Evolutionary conservation across 2,329 filamentous ascomycete genomes (phyloP), one percentile per base, ranked within the genome.

Genomic region (Colletotrichum musicola): DNA sequence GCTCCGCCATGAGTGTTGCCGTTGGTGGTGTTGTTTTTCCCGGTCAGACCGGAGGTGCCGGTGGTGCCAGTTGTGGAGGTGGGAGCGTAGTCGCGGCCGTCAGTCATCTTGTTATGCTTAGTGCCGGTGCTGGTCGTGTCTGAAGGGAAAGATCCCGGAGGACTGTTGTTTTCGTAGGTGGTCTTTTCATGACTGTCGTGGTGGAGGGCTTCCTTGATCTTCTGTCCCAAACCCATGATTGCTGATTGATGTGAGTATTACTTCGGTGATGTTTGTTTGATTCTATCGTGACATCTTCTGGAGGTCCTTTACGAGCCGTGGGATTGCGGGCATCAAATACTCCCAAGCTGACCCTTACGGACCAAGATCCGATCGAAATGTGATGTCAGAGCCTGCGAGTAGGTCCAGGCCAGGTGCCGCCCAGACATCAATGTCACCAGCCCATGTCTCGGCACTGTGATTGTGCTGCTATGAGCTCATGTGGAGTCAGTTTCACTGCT

Each of bases 11-110:
- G 62, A 4, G 22, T 42, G 62, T 59, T 64, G 50, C 38, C 44
- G n/a, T 27, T 50, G 25, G 18, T 22, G 58, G 4, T 53, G 30
- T 79, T 77, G 53, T 69, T 71, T 6, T 72, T 79, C 9, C 71
- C 71, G 30, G 62, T 60, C 27, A 68, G n/a, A 9, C 69, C 62
- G 4, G 61, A 53, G 70, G 64, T 55, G 22, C 49, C 38, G 38
- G 60, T 20, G n/a, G 49, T 53, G 30, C 30, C 30, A 16, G 62
- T 60, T 16, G 50, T 50, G 18, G 18, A 20, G 12, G 46, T 49
- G 16, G 20, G 12, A 13, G 57, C 46, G 14, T 60, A 49, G 38
- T 68, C 50, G 7, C 46, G 50, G 18, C 25, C 55, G 40, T 50
- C 40, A 12, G 59, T 46, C 42, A 40, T 38, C 6, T 38, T 67